Evolutionary conservation across 139 green algal species (phyloP), one percentile per base, ranked within the genome.

Genomic region (Chlamydomonas asymmetrica): DNA sequence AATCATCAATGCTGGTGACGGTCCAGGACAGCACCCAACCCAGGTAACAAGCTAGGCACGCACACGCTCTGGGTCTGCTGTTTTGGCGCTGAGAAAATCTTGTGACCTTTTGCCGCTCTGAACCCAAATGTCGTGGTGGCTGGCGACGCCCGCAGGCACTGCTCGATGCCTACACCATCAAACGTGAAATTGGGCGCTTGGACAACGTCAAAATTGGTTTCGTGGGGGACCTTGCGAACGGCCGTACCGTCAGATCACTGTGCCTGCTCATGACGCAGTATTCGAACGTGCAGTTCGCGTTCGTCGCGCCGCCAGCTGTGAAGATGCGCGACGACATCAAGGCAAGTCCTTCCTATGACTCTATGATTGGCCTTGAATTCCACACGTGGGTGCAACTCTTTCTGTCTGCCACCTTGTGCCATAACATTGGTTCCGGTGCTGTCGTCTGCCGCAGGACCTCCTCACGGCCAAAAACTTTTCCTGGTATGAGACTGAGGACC

Each of bases 321-420:
- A 81, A 76, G 35, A 99, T 99, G 96, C 94, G 94, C 76, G 88
- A 97, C 32, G 95, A 98, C 86, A 98, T 99, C 82, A 99, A 99
- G 78, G 85, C 84, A 2, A 32, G 20, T n/a, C 20, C 49, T 59
- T 59, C 23, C 49, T 91, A 91, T 37, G 29, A 61, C 49, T 23
- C 23, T 23, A 59, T 59, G 49, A n/a, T n/a, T 59, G 49, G 49
- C 49, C 23, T 59, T 59, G 49, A 20, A 59, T 20, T 59, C 23
- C 23, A 59, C 23, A n/a, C 49, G 49, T 57, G 49, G 49, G 20
- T 18, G 49, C n/a, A n/a, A n/a, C n/a, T n/a, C n/a, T n/a, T n/a
- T n/a, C n/a, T n/a, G n/a, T n/a, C n/a, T n/a, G n/a, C n/a, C n/a
- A n/a, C n/a, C n/a, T n/a, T n/a, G n/a, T n/a, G n/a, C n/a, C n/a